Conservation (phyloP, 2,329 filamentous ascomycete genomes). For the Plenodomus biglobosus region DNA sequence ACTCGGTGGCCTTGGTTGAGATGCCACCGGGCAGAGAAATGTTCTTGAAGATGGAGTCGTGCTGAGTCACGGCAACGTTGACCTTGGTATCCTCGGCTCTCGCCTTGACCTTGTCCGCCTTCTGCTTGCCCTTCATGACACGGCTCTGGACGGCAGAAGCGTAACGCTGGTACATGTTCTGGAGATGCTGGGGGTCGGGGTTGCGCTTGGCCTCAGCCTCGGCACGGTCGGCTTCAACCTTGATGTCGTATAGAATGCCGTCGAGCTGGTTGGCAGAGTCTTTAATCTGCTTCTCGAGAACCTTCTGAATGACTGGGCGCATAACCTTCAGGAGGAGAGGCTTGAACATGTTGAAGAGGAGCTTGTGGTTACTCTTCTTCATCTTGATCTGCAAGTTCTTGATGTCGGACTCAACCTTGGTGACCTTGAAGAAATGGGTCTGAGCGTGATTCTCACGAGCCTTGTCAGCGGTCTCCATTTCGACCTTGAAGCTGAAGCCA, state of each 20-base stretch:
- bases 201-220: conserved; percentile 63
- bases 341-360: conserved; percentile 84
- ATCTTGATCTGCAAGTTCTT: conserved; percentile 84
- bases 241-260: conserved; percentile 70
- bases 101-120: conserved; percentile 62
- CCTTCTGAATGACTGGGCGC: conserved; percentile 81
- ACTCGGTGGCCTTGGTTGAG: conserved; percentile 90
- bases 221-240: conserved; percentile 78
- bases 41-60: conserved; percentile 90
- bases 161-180: conserved; percentile 88
- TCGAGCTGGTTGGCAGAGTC: conserved; percentile 79
- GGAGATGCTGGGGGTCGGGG: conserved; percentile 68
- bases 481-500: conserved; percentile 89
- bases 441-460: conserved; percentile 56
- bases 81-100: conserved; percentile 66
- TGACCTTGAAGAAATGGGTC: conserved; percentile 90
- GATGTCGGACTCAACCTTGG: conserved; percentile 81
- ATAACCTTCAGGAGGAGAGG: conserved; percentile 82
- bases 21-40: conserved; percentile 85
- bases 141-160: conserved; percentile 72
- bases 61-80: conserved; percentile 80
- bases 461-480: conserved; percentile 77
- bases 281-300: conserved; percentile 84
- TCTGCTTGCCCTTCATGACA: conserved; percentile 73
- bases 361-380: conserved; percentile 92